Base-by-base conservation (phyloP, 2,329 filamentous ascomycete species). In the Sporothrix luriei region DNA sequence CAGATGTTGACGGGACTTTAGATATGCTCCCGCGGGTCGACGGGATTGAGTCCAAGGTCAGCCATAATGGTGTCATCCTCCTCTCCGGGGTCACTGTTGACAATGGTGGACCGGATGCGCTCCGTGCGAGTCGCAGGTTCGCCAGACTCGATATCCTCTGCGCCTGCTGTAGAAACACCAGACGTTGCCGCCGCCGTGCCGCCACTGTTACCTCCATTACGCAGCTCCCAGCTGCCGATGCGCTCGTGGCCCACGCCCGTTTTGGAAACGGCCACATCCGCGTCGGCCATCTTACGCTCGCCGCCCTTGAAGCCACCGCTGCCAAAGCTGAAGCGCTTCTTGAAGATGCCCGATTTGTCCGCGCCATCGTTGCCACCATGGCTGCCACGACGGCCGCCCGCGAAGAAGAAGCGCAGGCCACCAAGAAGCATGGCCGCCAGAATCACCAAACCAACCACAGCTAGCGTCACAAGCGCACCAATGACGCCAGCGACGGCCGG, bases 191-290 rank as follows among this genome's bases (percentile, higher is more conserved):
- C 57, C 7, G 66, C 65, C 61, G 19, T 49, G 43, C 7, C 21
- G 11, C 40, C 75, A 5, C 71, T 33, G 7, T 7, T 59, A 13
- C 26, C 43, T 2, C 38, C 70, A 16, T 74, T 73, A 1, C 75
- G 73, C 66, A 85, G 75, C 73, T 85, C 84, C 84, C 84, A 85
- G 74, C 83, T 84, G 1, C 83, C 83, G 16, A 82, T 75, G 7
- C 83, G 79, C 72, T 82, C 83, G 46, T 84, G 82, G 3, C 78
- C 77, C 4, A 73, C 76, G 0, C 83, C 83, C 7, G 75, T 75
- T 55, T 76, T 78, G 0, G 79, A 78, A 3, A 83, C 76, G 0
- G 77, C 74, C 3, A 85, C 76, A 69, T 85, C 84, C 0, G 76
- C 74, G 68, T 85, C 83, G 3, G 77, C 78, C 0, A 77, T 76